These are phyloP conservation scores for Dicorynia guianensis DNA, from an alignment of 306 rosid genomes.

Conservation along the genomic window DNA sequence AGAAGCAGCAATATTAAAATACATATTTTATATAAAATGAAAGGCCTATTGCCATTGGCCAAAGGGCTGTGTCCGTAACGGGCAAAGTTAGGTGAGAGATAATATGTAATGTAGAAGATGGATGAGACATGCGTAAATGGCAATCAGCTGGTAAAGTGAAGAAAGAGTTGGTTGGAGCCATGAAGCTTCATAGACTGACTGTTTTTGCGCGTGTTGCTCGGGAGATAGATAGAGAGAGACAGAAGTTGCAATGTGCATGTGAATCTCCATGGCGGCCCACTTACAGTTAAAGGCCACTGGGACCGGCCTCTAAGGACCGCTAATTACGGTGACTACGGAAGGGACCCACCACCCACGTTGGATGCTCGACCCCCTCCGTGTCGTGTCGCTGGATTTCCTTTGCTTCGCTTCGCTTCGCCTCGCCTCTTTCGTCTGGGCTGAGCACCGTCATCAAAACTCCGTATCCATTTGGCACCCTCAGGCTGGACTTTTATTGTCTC, in stretches of 20 bases:
- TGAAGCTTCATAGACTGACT: constrained; percentile 3
- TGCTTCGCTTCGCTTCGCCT: background rate
- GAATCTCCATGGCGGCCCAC: constrained; percentile 38
- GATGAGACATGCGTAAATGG: constrained; percentile 37
- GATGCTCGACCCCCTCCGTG: constrained; percentile 40
- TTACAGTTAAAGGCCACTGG: constrained; percentile 42
- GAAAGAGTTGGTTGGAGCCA: constrained; percentile 13
- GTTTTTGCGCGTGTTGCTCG: constrained; percentile 66
- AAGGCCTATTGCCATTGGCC: background rate
- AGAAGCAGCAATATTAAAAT: background rate
- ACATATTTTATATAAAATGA: background rate
- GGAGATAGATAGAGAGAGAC: constrained; percentile 34
- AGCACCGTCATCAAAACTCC: background rate
- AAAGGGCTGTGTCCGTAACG: background rate
- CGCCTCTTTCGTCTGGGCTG: constrained; percentile 17
- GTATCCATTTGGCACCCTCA: too few species aligned
- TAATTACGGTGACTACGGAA: constrained; percentile 58
- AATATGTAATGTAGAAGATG: background rate
- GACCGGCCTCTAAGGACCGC: constrained; percentile 54
- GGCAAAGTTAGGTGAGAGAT: constrained; percentile 1
- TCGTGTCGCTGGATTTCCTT: constrained; percentile 31
- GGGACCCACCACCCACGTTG: constrained; percentile 59
- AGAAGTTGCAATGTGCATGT: background rate
- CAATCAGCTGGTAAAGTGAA: constrained; percentile 16
- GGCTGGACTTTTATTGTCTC: background rate